Base-by-base conservation (phyloP, 1,284 basidiomycete genomes). In the Puccinia brachypodii region DNA sequence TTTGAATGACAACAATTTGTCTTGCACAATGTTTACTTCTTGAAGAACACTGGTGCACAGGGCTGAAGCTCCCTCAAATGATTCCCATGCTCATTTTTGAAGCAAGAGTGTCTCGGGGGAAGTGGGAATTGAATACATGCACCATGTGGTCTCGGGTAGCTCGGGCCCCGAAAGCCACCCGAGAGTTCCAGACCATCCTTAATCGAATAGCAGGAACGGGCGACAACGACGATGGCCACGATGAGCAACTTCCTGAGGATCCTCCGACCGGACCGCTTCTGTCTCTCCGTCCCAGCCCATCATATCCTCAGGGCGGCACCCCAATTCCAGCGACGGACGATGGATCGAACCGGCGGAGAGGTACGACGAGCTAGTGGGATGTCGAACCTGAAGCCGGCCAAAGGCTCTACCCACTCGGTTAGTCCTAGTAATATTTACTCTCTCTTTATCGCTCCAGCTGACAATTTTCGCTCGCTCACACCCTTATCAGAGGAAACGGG, bases 401-500 rank as follows among this genome's bases (percentile, higher is more conserved):
- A 81, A 33, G 78, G 78, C 44, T 81, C 78, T 7, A 81, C 68
- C 8, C 78, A 81, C 53, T 73, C 68, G 36, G 78, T 81, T 19
- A 62, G 78, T 81, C 36, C 33, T 19, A 19, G 13, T 14, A 13
- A 9, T 38, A 33, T 44, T 11, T 40, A n/a, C 6, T 16, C 50
- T 6, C 14, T 72, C 19, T 53, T 31, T 53, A n/a, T n/a, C n/a
- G n/a, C n/a, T n/a, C n/a, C n/a, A n/a, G n/a, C n/a, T n/a, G n/a
- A n/a, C n/a, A n/a, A n/a, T 53, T 53, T 53, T 13, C 42, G 14
- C 19, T 72, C 33, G 16, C 9, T n/a, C 44, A 40, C 28, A 47
- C 28, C 9, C 50, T 16, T 71, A 9, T 14, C 14, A 81, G 78
- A 50, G 71, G 38, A 95, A 95, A 90, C 93, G 96, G 86, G 90